Percentiles rank a stretch among this genome's conserved stretches.
Evolutionary conservation across 2,329 filamentous ascomycete species (phyloP).

Genomic region (Neurospora sp.): DNA sequence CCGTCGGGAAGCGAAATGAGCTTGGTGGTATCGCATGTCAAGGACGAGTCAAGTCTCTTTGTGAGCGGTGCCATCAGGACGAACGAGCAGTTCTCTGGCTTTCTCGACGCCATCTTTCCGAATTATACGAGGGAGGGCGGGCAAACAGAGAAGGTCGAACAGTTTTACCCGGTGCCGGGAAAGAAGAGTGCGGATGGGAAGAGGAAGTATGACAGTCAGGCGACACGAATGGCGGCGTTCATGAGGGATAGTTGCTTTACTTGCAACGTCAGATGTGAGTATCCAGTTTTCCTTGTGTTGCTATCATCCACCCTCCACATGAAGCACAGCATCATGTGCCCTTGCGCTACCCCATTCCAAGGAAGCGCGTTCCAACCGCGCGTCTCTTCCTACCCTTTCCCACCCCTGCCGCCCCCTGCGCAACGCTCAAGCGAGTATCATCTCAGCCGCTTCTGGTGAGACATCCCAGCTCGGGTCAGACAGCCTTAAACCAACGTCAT

Average conservation of each 20-base stretch:
- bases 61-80: constrained; percentile 20
- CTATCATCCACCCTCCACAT: background rate
- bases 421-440: background rate
- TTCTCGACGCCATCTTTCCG: constrained; percentile 23
- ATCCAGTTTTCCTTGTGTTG: background rate
- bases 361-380: background rate
- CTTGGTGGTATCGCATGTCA: constrained; percentile 22
- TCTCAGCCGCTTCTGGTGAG: background rate
- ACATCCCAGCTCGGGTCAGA: background rate
- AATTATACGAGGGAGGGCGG: constrained; percentile 21
- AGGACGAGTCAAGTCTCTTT: constrained; percentile 22
- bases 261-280: constrained; percentile 25
- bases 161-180: constrained; percentile 21
- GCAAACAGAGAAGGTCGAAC: constrained; percentile 18
- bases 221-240: constrained; percentile 21
- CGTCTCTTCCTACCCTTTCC: background rate
- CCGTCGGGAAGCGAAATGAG: constrained; percentile 10
- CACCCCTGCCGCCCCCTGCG: background rate
- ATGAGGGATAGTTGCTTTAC: constrained; percentile 27
- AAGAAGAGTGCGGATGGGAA: constrained; percentile 1
- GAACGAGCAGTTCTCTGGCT: constrained; percentile 24
- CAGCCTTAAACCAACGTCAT: background rate
- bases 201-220: constrained; percentile 19
- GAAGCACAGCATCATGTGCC: background rate
- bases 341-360: background rate